Conservation (phyloP, 2,329 filamentous ascomycete genomes). For the Dactylonectria macrodidyma region DNA sequence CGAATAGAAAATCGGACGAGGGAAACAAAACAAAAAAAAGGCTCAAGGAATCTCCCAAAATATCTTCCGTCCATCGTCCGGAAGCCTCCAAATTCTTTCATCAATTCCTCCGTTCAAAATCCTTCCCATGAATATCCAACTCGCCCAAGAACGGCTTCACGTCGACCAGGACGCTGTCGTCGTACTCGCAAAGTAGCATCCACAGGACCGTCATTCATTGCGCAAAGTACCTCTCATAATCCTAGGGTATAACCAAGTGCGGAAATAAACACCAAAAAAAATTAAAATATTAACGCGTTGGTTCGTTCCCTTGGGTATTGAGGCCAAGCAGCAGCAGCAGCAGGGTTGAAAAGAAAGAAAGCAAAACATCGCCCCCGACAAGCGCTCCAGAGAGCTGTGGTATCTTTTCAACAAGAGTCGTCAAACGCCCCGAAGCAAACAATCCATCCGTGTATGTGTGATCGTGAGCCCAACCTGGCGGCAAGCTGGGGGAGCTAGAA, state of each 20-base stretch:
- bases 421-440: conserved; percentile 44
- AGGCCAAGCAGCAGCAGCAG: conserved; percentile 30
- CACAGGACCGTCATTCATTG: conserved; percentile 3
- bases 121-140: conserved; percentile 5
- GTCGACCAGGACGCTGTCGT: conserved; percentile 24
- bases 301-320: conserved; percentile 32
- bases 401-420: conserved; percentile 47
- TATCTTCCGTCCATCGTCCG: conserved; percentile 11
- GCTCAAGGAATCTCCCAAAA: conserved; percentile 4
- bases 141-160: neutral
- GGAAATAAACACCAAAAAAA: no score
- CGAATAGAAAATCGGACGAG: neutral
- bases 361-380: conserved; percentile 21
- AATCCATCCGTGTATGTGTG: conserved; percentile 42
- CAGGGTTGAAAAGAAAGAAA: conserved; percentile 22
- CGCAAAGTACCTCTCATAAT: neutral
- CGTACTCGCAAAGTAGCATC: conserved; percentile 10
- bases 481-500: conserved; percentile 41
- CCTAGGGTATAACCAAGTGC: conserved; percentile 14
- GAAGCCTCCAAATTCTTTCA: conserved; percentile 19
- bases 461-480: conserved; percentile 45
- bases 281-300: conserved; percentile 16
- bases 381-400: conserved; percentile 42
- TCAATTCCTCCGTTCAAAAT: conserved; percentile 9
- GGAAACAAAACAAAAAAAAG: conserved; percentile 8